These are phyloP conservation scores for Prototheca cutis DNA, from an alignment of 163 green algal species.

Conservation along the genomic window DNA sequence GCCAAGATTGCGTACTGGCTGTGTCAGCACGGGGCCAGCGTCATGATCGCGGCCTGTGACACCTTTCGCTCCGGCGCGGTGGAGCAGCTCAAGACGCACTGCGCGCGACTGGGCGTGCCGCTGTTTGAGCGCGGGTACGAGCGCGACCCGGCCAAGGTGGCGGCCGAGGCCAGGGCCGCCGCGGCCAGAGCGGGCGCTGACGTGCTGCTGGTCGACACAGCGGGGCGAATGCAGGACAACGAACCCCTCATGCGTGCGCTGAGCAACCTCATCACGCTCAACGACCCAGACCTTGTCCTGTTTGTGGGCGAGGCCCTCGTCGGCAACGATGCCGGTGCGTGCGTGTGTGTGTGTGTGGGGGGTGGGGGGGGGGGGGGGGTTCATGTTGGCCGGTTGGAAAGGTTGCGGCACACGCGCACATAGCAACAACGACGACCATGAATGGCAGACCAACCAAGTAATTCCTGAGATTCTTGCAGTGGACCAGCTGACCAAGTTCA, in stretches of 20 bases:
- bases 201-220: constrained; percentile 96
- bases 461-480: too few relatives aligned
- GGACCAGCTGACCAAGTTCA: constrained; percentile 99
- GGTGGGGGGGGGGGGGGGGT: too few relatives aligned
- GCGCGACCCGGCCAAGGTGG: constrained; percentile 94
- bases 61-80: constrained; percentile 92
- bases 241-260: constrained; percentile 97
- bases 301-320: constrained; percentile 99
- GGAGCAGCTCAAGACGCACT: constrained; percentile 97
- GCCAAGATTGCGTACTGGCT: constrained; percentile 92
- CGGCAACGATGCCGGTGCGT: constrained; percentile 79
- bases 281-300: constrained; percentile 90
- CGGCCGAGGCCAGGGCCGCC: constrained; percentile 61
- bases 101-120: constrained; percentile 69
- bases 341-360: neutral
- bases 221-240: constrained; percentile 97
- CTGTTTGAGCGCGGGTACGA: constrained; percentile 99
- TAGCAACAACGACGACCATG: too few relatives aligned
- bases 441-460: too few relatives aligned
- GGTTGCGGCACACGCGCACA: too few relatives aligned
- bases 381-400: too few relatives aligned
- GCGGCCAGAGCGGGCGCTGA: constrained; percentile 69
- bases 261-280: constrained; percentile 86
- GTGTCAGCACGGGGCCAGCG: constrained; percentile 8
- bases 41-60: constrained; percentile 95